Percentiles rank a stretch among this genome's conserved stretches.
phyloP scores from a whole-genome alignment of 345 rosid species.

The Eucalyptus curtisii region DNA sequence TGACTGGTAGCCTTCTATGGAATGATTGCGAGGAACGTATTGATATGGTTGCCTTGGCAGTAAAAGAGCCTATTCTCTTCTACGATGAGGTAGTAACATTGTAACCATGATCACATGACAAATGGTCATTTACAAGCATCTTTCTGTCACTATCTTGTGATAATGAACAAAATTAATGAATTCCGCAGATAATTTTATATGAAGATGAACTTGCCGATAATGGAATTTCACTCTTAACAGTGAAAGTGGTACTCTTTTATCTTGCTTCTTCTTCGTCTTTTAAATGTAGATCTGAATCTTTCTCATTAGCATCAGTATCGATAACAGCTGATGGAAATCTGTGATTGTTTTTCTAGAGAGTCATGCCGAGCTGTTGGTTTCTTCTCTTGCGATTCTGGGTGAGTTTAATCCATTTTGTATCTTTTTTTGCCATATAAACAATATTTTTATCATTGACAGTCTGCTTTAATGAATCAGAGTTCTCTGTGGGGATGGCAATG shows the following conservation, averaged over 20 bases:
- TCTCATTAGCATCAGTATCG: neutral
- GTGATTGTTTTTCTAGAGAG: conserved; percentile 38
- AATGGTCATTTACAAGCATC: neutral
- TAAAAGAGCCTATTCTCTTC: conserved; percentile 95
- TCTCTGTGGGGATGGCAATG: neutral
- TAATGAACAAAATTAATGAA: conserved; percentile 2
- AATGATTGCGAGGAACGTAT: conserved; percentile 70
- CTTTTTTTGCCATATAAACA: neutral
- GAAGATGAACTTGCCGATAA: conserved; percentile 97
- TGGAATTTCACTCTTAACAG: conserved; percentile 83
- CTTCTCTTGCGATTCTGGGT: conserved; percentile 97
- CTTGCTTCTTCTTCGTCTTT: neutral
- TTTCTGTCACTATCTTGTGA: neutral
- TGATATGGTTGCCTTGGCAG: conserved; percentile 61
- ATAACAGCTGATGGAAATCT: neutral
- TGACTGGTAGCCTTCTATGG: conserved; percentile 39
- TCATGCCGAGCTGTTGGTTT: conserved; percentile 97
- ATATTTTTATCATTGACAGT: neutral
- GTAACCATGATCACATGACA: neutral
- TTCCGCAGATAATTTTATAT: conserved; percentile 70
- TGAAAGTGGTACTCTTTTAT: conserved; percentile 69
- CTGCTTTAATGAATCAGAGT: neutral
- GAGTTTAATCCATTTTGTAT: conserved; percentile 9
- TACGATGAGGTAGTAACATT: conserved; percentile 64
- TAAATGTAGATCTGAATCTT: neutral